Conservation (phyloP, 768 basidiomycete species). For the Hebeloma cylindrosporum region DNA sequence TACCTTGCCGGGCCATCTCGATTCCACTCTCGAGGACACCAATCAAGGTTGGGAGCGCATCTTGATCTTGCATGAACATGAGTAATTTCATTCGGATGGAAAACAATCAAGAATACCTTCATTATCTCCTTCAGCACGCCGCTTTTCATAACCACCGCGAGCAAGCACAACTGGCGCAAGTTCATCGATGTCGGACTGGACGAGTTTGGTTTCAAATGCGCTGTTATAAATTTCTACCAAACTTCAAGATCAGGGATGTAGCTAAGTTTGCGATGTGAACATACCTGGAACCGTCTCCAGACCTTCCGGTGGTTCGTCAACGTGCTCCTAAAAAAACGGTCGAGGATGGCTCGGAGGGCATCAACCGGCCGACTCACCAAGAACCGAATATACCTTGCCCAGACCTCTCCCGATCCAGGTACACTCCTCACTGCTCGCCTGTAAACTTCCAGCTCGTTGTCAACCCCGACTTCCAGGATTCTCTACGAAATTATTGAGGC, state of each 20-base stretch:
- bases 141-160: conserved; percentile 62
- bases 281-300: conserved; percentile 32
- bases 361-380: conserved; percentile 43
- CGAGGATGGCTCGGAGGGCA: background rate
- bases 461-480: conserved; percentile 42
- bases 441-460: conserved; percentile 42
- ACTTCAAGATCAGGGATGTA: conserved; percentile 1
- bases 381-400: conserved; percentile 75
- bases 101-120: conserved; percentile 31
- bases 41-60: conserved; percentile 52
- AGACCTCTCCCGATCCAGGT: conserved; percentile 74
- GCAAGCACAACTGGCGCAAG: conserved; percentile 64
- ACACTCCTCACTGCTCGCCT: conserved; percentile 69
- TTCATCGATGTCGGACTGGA: conserved; percentile 63
- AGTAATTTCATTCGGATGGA: background rate
- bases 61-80: conserved; percentile 35
- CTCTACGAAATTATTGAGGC: conserved; percentile 35
- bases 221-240: conserved; percentile 54
- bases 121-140: conserved; percentile 46
- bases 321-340: conserved; percentile 47
- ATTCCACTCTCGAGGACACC: conserved; percentile 64
- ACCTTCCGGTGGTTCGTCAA: conserved; percentile 30
- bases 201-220: conserved; percentile 53
- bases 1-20: conserved; percentile 58
- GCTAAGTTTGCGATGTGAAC: conserved; percentile 13